Conservation (phyloP, 441 rosid species). For the Adansonia grandidieri region DNA sequence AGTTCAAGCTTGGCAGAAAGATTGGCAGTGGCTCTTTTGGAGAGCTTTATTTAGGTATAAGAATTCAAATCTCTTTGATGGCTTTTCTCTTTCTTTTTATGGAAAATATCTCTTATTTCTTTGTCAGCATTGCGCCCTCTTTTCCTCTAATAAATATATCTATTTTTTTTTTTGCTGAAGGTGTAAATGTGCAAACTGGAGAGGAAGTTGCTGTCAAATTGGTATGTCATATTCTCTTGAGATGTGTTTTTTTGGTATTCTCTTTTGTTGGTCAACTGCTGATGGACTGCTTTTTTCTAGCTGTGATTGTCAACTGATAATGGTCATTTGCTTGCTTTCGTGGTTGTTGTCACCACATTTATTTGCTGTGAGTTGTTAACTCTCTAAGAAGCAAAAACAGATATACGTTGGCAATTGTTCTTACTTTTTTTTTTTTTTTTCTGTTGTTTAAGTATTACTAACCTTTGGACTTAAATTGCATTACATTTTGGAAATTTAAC, state of each 20-base stretch:
- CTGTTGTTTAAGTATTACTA: not conserved
- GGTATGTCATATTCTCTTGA: conserved; percentile 47
- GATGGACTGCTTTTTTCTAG: conserved; percentile 11
- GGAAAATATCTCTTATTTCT: not conserved
- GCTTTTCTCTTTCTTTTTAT: not conserved
- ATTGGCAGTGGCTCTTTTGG: conserved; percentile 98
- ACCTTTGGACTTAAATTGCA: conserved; percentile 1
- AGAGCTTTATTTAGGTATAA: conserved; percentile 82
- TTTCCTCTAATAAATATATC: not conserved
- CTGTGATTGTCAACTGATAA: not conserved
- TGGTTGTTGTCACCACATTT: not conserved
- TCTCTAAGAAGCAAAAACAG: not conserved
- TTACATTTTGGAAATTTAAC: not conserved
- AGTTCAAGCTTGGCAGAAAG: conserved; percentile 94
- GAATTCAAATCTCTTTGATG: conserved; percentile 22
- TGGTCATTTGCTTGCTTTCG: not conserved
- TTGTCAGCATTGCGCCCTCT: conserved; percentile 8
- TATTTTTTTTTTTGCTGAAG: conserved; percentile 39
- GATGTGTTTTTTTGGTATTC: not conserved
- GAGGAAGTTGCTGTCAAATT: conserved; percentile 98
- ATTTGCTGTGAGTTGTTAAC: not conserved
- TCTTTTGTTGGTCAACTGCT: not conserved
- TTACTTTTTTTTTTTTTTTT: not conserved
- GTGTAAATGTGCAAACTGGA: conserved; percentile 92
- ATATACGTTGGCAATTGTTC: not conserved